Percentiles rank a stretch among this genome's conserved stretches.
Conservation (phyloP, 208 protist genomes). For the Trypanosomatidae sp. region DNA sequence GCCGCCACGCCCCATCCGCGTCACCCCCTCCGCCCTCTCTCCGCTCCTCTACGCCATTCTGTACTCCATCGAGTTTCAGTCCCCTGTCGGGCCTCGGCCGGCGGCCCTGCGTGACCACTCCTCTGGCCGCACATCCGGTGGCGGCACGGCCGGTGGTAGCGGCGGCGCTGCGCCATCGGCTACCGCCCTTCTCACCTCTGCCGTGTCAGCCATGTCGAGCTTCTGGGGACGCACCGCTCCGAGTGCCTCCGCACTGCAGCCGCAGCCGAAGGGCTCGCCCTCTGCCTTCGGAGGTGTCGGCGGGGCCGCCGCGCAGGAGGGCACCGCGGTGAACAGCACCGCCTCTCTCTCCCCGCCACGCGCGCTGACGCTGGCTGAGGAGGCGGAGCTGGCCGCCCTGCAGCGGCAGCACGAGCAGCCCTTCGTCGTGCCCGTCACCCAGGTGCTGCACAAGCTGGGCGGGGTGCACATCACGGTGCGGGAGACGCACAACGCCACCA, state of each 20-base stretch:
- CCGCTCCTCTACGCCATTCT: constrained; percentile 67
- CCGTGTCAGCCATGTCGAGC: constrained; percentile 27
- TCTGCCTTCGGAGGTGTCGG: no score
- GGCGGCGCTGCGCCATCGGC: constrained; percentile 5
- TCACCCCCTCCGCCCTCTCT: constrained; percentile 64
- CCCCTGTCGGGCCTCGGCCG: constrained; percentile 37
- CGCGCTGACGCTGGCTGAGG: constrained; percentile 10
- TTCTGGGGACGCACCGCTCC: constrained; percentile 32
- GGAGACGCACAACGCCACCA: constrained; percentile 38
- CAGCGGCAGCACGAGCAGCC: constrained; percentile 39
- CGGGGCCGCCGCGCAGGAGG: no score
- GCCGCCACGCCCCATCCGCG: constrained; percentile 36
- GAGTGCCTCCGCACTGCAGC: no score
- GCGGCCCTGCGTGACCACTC: constrained; percentile 15
- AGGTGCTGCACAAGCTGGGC: constrained; percentile 38
- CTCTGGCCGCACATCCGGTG: background rate
- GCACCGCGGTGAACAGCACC: no score
- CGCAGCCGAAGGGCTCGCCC: no score
- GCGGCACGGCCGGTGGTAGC: no score
- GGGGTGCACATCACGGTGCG: constrained; percentile 41
- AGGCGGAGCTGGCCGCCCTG: constrained; percentile 27
- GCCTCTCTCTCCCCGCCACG: constrained; percentile 30
- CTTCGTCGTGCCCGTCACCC: constrained; percentile 35
- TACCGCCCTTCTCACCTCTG: constrained; percentile 20
- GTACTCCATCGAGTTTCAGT: constrained; percentile 77